Base-by-base conservation (phyloP, 2,329 filamentous ascomycete genomes). In the Penicillium crustosum region DNA sequence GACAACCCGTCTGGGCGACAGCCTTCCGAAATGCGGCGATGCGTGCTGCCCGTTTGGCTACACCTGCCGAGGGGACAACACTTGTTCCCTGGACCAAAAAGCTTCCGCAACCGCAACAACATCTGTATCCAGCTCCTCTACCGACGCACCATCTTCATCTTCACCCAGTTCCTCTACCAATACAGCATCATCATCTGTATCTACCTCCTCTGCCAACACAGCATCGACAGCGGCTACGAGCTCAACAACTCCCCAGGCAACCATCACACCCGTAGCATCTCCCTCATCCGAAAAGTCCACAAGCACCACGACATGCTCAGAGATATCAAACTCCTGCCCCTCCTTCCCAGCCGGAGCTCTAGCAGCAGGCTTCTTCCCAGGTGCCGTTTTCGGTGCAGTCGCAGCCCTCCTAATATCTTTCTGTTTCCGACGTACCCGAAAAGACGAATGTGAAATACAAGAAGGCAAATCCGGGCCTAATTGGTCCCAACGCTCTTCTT, bases 361-460 rank as follows among this genome's bases (percentile, higher is more conserved):
- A 29, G 57, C 74, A 33, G 77, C 75, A 9, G 79, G 79, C 19
- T 78, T 81, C 66, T 79, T 80, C 63, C 75, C 78, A 3, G 79
- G 79, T 6, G 65, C 77, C 17, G 52, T 78, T n/a, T 69, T 75
- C 29, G 79, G 79, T 7, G 71, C 74, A 74, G 47, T 88, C 78
- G 36, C 79, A 75, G 67, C 83, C 83, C 36, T 85, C 81, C 62
- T 80, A 73, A 70, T 86, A 55, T 65, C 73, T 38, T 69, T 73
- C 54, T 77, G 72, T 61, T 63, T 77, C 53, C 70, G 76, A 49
- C 58, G 64, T 23, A 36, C 55, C 1, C 49, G 53, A 10, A 69
- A 71, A 39, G 60, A 64, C 23, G 57, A 62, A 50, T 61, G 65
- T 27, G 60, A 65, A 38, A 60, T 58, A 6, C 58, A 63, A 50